Percentiles rank a stretch among this genome's conserved stretches.
phyloP scores from a whole-genome alignment of 1,284 basidiomycete genomes.

The Moesziomyces globuligerus region DNA sequence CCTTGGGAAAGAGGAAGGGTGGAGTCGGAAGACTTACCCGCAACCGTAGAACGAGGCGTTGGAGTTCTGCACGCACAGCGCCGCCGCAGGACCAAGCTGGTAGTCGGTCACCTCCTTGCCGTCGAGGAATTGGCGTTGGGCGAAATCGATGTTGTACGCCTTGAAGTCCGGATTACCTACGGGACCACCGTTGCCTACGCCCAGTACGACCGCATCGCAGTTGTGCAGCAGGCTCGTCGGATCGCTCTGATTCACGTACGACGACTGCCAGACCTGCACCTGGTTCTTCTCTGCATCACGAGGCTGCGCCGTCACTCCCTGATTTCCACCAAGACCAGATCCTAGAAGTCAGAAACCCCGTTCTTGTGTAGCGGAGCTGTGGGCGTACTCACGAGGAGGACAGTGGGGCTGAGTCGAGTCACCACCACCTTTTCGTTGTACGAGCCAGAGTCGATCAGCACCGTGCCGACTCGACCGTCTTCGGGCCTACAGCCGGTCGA shows the following conservation, averaged over 20 bases:
- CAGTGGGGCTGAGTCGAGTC: constrained; percentile 16
- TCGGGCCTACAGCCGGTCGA: constrained; percentile 27
- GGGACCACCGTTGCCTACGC: constrained; percentile 15
- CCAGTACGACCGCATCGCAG: constrained; percentile 32
- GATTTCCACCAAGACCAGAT: too few relatives aligned
- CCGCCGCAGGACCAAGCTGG: constrained; percentile 35
- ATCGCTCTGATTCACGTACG: constrained; percentile 38
- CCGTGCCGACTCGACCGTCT: constrained; percentile 12
- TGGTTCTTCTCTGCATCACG: constrained; percentile 8
- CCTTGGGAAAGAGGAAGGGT: neutral
- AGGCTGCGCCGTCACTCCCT: constrained; percentile 19
- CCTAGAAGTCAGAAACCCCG: neutral
- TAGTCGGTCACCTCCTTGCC: constrained; percentile 20
- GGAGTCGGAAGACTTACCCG: neutral
- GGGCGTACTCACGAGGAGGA: constrained; percentile 21
- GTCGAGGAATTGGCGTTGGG: constrained; percentile 20
- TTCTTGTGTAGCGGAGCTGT: neutral
- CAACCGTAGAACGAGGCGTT: constrained; percentile 39
- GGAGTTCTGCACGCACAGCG: constrained; percentile 19
- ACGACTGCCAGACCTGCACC: constrained; percentile 35
- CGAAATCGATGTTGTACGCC: constrained; percentile 45
- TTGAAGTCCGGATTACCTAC: constrained; percentile 22
- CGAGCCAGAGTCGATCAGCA: constrained; percentile 30
- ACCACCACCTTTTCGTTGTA: constrained; percentile 39
- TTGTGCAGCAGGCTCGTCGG: constrained; percentile 8